Base-by-base conservation (phyloP, 2,329 filamentous ascomycete genomes). In the Canariomyces notabilis region DNA sequence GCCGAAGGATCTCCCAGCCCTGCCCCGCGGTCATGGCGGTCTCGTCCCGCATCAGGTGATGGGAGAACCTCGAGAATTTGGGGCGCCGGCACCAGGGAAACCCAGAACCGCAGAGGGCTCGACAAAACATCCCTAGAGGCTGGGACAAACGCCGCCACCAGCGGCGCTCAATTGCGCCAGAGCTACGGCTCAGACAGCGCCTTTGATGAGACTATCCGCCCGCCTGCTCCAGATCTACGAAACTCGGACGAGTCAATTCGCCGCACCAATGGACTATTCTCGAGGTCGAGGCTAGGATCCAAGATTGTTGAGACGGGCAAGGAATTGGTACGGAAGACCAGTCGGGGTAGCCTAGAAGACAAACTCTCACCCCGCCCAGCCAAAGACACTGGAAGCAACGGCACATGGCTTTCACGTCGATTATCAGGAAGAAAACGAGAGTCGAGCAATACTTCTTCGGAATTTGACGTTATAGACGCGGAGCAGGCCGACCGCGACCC, bases 1-100 rank as follows among this genome's bases (percentile, higher is more conserved):
- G 49, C 56, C 59, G 68, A 71, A 49, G 73, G 67, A 15, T 76
- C 73, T 2, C 74, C 74, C 1, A 77, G 74, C 44, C 74, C 74
- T 0, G 74, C 74, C 1, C 74, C 74, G 2, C 64, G 74, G 23
- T 57, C 64, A 6, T 72, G 71, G 67, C 67, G 69, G 11, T 57
- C 61, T 15, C 61, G 59, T 26, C 58, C 55, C 37, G 62, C 60
- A 1, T 57, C 60, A 0, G 62, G 66, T 15, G 63, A 69, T 22
- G 44, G 60, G 58, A 29, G 50, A 23, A 31, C 23, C 5, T 26
- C 45, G 23, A 45, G 52, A 34, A 12, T 31, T 12, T 8, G 29
- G 12, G 26, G 31, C 14, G 19, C 48, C 14, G 31, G 22, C 32
- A 15, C 41, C 19, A 23, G 20, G 18, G 42, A 44, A 7, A n/a